Percentiles rank a stretch among this genome's conserved stretches.
These are phyloP conservation scores for Clausena lansium DNA, from an alignment of 345 rosid genomes.

Conservation along the genomic window DNA sequence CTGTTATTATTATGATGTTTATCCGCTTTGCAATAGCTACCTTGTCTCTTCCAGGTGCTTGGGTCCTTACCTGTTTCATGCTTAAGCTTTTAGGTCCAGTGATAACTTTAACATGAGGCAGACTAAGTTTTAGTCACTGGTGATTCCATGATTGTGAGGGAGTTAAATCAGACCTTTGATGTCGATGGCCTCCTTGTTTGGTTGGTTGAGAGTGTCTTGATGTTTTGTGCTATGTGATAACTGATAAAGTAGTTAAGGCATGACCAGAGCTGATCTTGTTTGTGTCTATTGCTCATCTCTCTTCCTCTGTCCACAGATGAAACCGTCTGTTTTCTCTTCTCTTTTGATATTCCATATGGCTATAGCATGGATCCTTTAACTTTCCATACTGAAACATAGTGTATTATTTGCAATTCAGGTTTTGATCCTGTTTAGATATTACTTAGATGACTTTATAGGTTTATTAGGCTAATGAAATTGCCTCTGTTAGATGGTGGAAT, in stretches of 20 bases:
- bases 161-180: not conserved
- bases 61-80: not conserved
- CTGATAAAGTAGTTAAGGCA: not conserved
- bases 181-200: not conserved
- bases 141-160: not conserved
- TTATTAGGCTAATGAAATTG: constrained; percentile 5
- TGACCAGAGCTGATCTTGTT: not conserved
- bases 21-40: not conserved
- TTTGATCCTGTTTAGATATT: not conserved
- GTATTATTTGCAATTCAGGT: not conserved
- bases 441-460: not conserved
- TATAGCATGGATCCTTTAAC: not conserved
- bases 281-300: not conserved
- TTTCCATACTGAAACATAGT: constrained; percentile 2
- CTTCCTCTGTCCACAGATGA: not conserved
- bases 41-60: not conserved
- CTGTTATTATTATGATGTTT: not conserved
- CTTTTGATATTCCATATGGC: not conserved
- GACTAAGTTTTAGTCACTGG: not conserved
- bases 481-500: not conserved
- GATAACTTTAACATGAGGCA: not conserved
- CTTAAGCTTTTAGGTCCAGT: not conserved
- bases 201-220: not conserved
- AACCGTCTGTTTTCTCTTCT: not conserved
- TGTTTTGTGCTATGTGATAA: not conserved